Base-by-base conservation (phyloP, 331 rosid species). In the Rhamnella rubrinervis region DNA sequence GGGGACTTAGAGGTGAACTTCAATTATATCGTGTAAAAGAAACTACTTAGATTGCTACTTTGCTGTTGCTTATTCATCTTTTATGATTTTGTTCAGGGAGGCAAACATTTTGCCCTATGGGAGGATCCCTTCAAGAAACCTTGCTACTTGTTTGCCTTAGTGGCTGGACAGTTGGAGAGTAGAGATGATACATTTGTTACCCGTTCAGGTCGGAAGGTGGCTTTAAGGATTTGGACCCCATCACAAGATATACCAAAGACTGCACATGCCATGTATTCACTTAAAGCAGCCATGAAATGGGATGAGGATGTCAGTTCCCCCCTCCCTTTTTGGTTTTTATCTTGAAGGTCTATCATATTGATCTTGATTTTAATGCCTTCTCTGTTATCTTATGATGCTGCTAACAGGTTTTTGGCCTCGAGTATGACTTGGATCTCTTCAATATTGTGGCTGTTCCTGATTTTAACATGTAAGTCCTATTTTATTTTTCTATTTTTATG, bases 71-170 rank as follows among this genome's bases (percentile, higher is more conserved):
- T 47, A 64, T 61, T 14, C 1, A 49, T 60, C 15, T 63, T 10
- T 64, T 71, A 39, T 84, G 65, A 70, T 61, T 68, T 63, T 63
- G 46, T 81, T 81, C 89, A 95, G 99, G 91, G 83, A 78, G 95
- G 95, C 38, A 95, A 70, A 75, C 99, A 95, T 82, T 95, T 78
- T 86, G 87, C 90, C 57, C 81, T 95, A 44, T 95, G 99, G 99
- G 96, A 83, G 84, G 99, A 95, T 77, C 99, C 99, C 67, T 89
- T 85, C 87, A 95, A 91, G 92, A 95, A 95, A 77, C 99, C 99
- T 44, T 91, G 84, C 85, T 95, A 95, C 80, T 85, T 95, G 89
- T 95, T 95, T 89, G 99, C 99, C 68, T 86, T 95, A 82, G 99
- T 95, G 65, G 99, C 99, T 68, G 99, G 97, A 61, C 90, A 87